Base-by-base conservation (phyloP, 2,329 filamentous ascomycete genomes). In the Huntiella omanensis region DNA sequence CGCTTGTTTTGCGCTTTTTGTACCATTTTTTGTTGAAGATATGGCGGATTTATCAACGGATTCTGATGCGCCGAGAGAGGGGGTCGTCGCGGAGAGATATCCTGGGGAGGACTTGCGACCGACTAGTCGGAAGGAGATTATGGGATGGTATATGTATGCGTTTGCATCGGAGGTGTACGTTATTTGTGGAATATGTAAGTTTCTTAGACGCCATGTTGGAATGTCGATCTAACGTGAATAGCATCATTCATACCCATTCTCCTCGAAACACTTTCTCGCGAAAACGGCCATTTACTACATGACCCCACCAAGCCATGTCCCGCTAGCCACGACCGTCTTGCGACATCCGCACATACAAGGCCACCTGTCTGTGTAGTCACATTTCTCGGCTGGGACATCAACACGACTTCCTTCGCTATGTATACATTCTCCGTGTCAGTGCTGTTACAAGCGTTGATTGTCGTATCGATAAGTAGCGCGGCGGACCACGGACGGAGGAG, bases 161-260 rank as follows among this genome's bases (percentile, higher is more conserved):
- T 96, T 93, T 70, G 91, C 91, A 17, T 86, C 88, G 15, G 91
- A 98, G 65, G 88, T 92, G 46, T 96, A 95, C 60, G 84, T 92
- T 12, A 83, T 96, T 48, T 96, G 91, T 61, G 63, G 22, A 28
- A 28, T 28, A 7, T 28, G 87, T 83, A 61, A 59, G 77, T 65
- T 32, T 41, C 17, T 19, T 40, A 16, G n/a, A 15, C 40, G 22
- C 35, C 22, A 17, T 38, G 11, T 13, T 34, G 12, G 6, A 8
- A 40, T 6, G 13, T 10, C 45, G 50, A 33, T 19, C 42, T 47
- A 48, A 50, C 15, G 28, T 48, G 15, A 15, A 49, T 55, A 88
- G 85, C 81, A 41, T 92, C 85, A 35, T 98, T 98, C 62, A 87
- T 98, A 51, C 91, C 91, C 17, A 93, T 98, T 50, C 82, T 91